Evolutionary conservation across 345 rosid species (phyloP).

Genomic region (Acer negundo): DNA sequence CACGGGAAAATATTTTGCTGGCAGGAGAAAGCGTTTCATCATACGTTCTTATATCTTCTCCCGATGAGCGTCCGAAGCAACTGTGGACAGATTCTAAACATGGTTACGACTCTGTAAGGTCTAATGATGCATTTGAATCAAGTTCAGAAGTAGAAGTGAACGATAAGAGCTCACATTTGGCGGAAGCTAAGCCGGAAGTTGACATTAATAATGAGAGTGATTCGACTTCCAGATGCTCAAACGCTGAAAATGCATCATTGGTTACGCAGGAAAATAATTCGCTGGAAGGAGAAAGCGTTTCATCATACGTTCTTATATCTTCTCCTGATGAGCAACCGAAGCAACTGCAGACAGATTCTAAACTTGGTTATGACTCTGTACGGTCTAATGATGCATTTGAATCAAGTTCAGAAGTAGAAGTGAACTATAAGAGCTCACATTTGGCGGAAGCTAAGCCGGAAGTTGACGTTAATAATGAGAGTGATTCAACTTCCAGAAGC

Average conservation of each 20-base stretch:
- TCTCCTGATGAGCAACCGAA: conserved; percentile 26
- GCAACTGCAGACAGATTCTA: conserved; percentile 19
- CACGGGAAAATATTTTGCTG: background rate
- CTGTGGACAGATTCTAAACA: conserved; percentile 14
- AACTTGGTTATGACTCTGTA: conserved; percentile 11
- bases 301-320: conserved; percentile 13
- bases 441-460: conserved; percentile 15
- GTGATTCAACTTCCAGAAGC: background rate
- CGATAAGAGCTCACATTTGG: conserved; percentile 22
- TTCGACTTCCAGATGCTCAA: background rate
- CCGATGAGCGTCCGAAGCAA: conserved; percentile 28
- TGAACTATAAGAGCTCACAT: conserved; percentile 21
- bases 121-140: conserved; percentile 32
- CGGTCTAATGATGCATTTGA: conserved; percentile 34
- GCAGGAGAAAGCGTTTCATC: conserved; percentile 21
- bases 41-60: conserved; percentile 14
- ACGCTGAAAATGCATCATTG: background rate
- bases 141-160: conserved; percentile 22
- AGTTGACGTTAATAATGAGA: background rate
- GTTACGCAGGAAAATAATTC: background rate
- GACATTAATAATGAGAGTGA: background rate
- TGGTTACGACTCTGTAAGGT: conserved; percentile 17
- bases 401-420: conserved; percentile 21
- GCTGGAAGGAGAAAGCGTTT: conserved; percentile 19
- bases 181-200: conserved; percentile 9